phyloP scores from a whole-genome alignment of 805 yeast genomes.

The Blastobotrys peoriensis region DNA sequence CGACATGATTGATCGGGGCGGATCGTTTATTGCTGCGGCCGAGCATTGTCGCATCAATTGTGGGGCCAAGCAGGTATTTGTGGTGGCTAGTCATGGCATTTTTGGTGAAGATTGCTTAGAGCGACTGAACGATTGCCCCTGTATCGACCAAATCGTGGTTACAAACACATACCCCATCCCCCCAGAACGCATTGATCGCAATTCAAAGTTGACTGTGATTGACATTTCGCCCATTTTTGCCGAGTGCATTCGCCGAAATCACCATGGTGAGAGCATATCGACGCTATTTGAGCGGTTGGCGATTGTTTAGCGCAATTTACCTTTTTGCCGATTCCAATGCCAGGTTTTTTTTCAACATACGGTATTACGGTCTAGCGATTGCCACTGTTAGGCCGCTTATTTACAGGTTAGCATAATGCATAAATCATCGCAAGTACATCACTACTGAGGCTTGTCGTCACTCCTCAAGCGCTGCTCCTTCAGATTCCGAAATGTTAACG shows the following conservation, averaged over 20 bases:
- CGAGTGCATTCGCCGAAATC: slow-evolving; percentile 97
- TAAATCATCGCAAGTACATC: too few relatives aligned
- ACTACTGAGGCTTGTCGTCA: too few relatives aligned
- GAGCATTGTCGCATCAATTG: slow-evolving; percentile 94
- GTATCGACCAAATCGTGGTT: slow-evolving; percentile 86
- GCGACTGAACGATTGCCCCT: slow-evolving; percentile 65
- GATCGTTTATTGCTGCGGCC: slow-evolving; percentile 93
- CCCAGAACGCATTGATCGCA: slow-evolving; percentile 48
- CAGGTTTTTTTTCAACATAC: too few relatives aligned
- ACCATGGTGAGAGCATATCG: slow-evolving; percentile 94
- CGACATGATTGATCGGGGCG: slow-evolving; percentile 96
- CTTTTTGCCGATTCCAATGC: too few relatives aligned
- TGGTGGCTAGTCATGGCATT: slow-evolving; percentile 94
- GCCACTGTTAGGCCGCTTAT: too few relatives aligned
- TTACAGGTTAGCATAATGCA: too few relatives aligned
- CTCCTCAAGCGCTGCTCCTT: too few relatives aligned
- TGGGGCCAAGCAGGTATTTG: slow-evolving; percentile 87
- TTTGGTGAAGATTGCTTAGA: slow-evolving; percentile 85
- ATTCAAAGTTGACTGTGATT: slow-evolving; percentile 72
- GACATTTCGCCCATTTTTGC: slow-evolving; percentile 95
- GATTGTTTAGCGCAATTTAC: slow-evolving; percentile 1
- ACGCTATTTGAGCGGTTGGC: slow-evolving; percentile 86
- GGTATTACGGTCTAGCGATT: neutral
- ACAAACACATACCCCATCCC: slow-evolving; percentile 94
- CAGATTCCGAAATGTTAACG: slow-evolving; percentile 19